Conservation (phyloP, 495 filamentous ascomycete genomes). For the Talaromyces thailandensis region DNA sequence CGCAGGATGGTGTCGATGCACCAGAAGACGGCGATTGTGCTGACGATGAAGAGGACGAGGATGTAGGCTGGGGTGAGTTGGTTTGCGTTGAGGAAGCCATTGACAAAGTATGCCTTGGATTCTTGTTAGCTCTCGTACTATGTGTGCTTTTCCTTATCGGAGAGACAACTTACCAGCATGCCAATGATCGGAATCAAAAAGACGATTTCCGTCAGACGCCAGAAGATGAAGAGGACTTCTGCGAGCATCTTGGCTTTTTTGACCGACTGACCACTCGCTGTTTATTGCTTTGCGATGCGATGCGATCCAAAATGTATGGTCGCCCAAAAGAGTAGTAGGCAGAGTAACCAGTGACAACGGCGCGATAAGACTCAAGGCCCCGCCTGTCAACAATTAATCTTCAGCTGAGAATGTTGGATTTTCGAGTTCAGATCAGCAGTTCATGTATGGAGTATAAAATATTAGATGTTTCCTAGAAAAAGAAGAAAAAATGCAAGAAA, state of each 20-base stretch:
- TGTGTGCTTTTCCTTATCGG: not conserved
- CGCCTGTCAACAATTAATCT: not conserved
- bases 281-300: not conserved
- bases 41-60: conserved; percentile 86
- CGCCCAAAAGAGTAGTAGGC: not conserved
- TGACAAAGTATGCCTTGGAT: conserved; percentile 61
- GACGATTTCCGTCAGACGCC: conserved; percentile 72
- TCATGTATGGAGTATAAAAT: not conserved
- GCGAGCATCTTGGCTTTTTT: conserved; percentile 53
- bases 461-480: not conserved
- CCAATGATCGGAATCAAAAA: conserved; percentile 83
- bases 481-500: conserved; percentile 1
- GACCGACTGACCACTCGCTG: not conserved
- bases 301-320: not conserved
- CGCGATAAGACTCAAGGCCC: not conserved
- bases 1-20: conserved; percentile 70
- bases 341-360: conserved; percentile 3
- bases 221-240: conserved; percentile 75
- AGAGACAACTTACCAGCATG: conserved; percentile 51
- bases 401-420: not conserved
- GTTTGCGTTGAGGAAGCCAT: conserved; percentile 61
- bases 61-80: conserved; percentile 68
- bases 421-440: not conserved
- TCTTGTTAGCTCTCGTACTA: not conserved
- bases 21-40: conserved; percentile 73